Conservation (phyloP, 2,329 filamentous ascomycete genomes). For the Aspergillus sp. region DNA sequence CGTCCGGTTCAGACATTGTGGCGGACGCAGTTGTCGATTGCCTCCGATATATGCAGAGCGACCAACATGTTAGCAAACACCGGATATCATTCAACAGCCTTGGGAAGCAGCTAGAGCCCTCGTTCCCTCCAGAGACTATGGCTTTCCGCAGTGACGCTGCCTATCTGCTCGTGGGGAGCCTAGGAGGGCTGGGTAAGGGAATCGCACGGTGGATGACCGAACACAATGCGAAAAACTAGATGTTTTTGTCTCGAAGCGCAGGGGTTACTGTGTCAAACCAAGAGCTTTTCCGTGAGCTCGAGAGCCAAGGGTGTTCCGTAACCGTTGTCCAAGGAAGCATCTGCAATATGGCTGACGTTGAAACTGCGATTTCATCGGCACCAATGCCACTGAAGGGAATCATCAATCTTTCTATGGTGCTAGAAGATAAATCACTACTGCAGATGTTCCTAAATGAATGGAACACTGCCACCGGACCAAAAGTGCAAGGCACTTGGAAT, state of each 20-base stretch:
- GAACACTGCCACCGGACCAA: conserved; percentile 23
- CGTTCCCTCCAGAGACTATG: neutral
- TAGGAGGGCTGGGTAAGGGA: conserved; percentile 11
- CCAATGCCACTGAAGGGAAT: conserved; percentile 8
- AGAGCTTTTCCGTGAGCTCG: conserved; percentile 5
- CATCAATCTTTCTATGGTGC: conserved; percentile 16
- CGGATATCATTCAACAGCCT: too few relatives aligned
- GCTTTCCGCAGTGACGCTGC: neutral
- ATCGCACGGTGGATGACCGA: conserved; percentile 11
- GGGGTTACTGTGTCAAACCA: neutral
- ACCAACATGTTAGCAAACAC: too few relatives aligned
- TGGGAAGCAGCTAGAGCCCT: neutral
- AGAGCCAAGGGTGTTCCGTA: neutral
- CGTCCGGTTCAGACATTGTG: too few relatives aligned
- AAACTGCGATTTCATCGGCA: conserved; percentile 3
- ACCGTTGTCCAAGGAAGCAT: conserved; percentile 4
- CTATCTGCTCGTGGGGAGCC: conserved; percentile 12
- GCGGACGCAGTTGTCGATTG: too few relatives aligned
- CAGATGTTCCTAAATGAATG: conserved; percentile 33
- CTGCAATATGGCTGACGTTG: conserved; percentile 3
- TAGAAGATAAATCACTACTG: conserved; percentile 7
- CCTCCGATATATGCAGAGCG: too few relatives aligned
- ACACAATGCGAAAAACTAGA: conserved; percentile 7
- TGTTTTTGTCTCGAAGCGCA: conserved; percentile 8
- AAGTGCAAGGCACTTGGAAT: conserved; percentile 26